Evolutionary conservation across 208 protist species (phyloP).

Genomic region (Wallacemonas sp.): DNA sequence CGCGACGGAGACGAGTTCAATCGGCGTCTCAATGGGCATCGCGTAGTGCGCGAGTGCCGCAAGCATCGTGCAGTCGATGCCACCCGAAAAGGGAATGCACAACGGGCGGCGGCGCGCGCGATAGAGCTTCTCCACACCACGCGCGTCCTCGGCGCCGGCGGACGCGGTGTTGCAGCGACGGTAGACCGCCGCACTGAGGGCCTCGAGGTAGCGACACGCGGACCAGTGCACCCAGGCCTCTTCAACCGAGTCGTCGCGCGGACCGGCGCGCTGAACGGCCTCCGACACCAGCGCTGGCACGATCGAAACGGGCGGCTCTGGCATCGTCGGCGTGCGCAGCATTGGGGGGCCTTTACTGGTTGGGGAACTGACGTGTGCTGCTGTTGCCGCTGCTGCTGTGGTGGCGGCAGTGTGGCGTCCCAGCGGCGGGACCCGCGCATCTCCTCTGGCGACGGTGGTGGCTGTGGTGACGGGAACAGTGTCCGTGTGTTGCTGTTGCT

Average conservation of each 20-base stretch:
- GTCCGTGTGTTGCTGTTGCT: no score
- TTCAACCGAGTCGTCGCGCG: slow-evolving; percentile 21
- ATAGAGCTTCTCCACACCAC: slow-evolving; percentile 33
- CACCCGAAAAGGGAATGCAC: slow-evolving; percentile 91
- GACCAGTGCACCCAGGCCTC: slow-evolving; percentile 47
- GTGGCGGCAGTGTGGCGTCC: no score
- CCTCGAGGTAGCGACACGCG: slow-evolving; percentile 62
- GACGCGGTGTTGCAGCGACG: slow-evolving; percentile 55
- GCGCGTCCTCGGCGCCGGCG: slow-evolving; percentile 48
- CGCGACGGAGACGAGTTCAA: slow-evolving; percentile 95
- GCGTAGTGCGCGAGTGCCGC: slow-evolving; percentile 90
- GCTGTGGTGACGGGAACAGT: no score
- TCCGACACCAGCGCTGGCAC: slow-evolving; percentile 26
- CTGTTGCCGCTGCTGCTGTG: no score
- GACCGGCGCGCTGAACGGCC: slow-evolving; percentile 18
- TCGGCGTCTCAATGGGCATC: slow-evolving; percentile 72
- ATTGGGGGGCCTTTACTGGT: slow-evolving; percentile 5
- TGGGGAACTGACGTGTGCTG: no score
- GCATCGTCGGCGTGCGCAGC: neutral
- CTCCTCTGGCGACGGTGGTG: neutral
- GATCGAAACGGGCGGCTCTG: slow-evolving; percentile 19
- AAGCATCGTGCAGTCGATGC: slow-evolving; percentile 95
- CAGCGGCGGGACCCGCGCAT: neutral
- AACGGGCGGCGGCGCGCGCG: slow-evolving; percentile 58
- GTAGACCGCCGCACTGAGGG: slow-evolving; percentile 68